Base-by-base conservation (phyloP, 2,329 filamentous ascomycete species). In the Madurella fahalii region DNA sequence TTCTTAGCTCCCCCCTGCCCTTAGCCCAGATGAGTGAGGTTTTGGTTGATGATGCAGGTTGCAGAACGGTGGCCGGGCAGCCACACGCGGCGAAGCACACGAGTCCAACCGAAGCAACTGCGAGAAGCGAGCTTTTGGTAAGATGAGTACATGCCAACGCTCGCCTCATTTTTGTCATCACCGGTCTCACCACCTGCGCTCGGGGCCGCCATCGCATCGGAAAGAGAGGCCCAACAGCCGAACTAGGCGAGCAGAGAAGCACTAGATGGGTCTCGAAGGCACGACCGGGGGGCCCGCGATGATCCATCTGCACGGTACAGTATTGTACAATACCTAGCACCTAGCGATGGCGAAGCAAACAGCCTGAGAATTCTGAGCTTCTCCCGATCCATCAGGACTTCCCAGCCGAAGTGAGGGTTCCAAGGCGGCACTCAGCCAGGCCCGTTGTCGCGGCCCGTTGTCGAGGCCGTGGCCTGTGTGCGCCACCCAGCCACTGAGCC, bases 381-480 rank as follows among this genome's bases (percentile, higher is more conserved):
- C 25, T 25, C 25, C 25, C 25, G 25, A 25, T 25, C 7, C 25
- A 25, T 25, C 25, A 25, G 7, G 7, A 25, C 25, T 25, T 7
- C 25, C 25, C 3, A 25, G 25, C 7, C 25, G 25, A 25, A 25
- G 25, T 25, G 25, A 25, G 25, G 25, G 25, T 25, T 25, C 25
- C 25, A 37, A 37, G 11, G 34, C 13, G 4, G 13, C 34, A 46
- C 46, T 16, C 48, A 54, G 56, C 52, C 52, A 58, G 56, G 56
- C 56, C 56, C 39, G 12, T 52, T 50, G 13, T 58, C 31, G 8
- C 44, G 55, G 30, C 45, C 31, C n/a, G n/a, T 52, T 50, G 13
- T 58, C 31, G 8, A 47, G 55, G 30, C 45, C 31, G 39, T 53
- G 50, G 54, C 32, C 47, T 32, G 54, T 53, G 50, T 42, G n/a